Evolutionary conservation across 2,329 filamentous ascomycete species (phyloP).

Genomic region (Fusarium sp.): DNA sequence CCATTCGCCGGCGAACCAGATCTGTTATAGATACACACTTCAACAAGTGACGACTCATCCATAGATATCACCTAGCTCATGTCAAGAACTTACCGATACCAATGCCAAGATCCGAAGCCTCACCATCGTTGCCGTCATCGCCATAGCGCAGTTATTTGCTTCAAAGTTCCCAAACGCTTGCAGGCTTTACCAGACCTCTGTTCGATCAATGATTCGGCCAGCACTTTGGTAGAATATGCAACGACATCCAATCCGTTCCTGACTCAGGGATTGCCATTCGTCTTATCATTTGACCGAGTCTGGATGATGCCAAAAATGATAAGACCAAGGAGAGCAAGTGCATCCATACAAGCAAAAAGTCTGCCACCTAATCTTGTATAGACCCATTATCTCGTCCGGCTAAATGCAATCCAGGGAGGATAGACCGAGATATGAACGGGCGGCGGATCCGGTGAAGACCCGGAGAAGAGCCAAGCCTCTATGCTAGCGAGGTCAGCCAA

Average conservation of each 20-base stretch:
- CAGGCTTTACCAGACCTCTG: neutral
- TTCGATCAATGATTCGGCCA: slow-evolving; percentile 17
- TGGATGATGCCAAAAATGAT: neutral
- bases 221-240: slow-evolving; percentile 3
- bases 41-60: neutral
- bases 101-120: neutral
- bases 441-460: slow-evolving; percentile 39
- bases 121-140: slow-evolving; percentile 14
- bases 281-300: slow-evolving; percentile 11
- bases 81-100: neutral
- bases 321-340: neutral
- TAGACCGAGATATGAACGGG: slow-evolving; percentile 44
- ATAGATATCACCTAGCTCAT: neutral
- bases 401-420: slow-evolving; percentile 40
- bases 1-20: slow-evolving; percentile 2
- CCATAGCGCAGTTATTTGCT: neutral
- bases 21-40: neutral
- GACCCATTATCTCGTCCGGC: slow-evolving; percentile 35
- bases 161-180: neutral
- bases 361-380: slow-evolving; percentile 20
- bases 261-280: slow-evolving; percentile 2
- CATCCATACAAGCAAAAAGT: slow-evolving; percentile 4
- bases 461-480: slow-evolving; percentile 27
- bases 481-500: slow-evolving; percentile 17
- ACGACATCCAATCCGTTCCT: slow-evolving; percentile 11